These are phyloP conservation scores for Tuber aestivum DNA, from an alignment of 495 filamentous ascomycete genomes.

Conservation along the genomic window DNA sequence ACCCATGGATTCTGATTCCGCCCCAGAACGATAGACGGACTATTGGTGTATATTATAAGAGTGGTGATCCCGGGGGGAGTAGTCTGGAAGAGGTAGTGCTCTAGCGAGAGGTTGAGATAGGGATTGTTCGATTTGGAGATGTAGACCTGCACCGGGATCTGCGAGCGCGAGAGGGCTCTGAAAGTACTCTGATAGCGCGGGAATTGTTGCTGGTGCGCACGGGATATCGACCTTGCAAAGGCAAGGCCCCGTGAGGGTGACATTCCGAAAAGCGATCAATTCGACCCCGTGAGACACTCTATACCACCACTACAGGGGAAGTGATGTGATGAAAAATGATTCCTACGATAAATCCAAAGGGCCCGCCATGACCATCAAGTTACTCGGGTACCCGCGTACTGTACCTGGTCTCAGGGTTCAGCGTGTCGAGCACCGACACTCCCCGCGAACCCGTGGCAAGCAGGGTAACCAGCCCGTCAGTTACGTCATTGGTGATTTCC, in stretches of 20 bases:
- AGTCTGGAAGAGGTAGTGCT: slow-evolving; percentile 77
- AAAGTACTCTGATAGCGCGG: slow-evolving; percentile 17
- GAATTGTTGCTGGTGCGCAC: neutral
- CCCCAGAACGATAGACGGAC: slow-evolving; percentile 79
- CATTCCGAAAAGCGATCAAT: slow-evolving; percentile 32
- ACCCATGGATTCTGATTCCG: slow-evolving; percentile 97
- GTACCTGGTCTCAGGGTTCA: neutral
- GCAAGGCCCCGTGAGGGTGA: slow-evolving; percentile 44
- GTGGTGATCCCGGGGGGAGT: slow-evolving; percentile 63
- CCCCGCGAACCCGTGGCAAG: neutral
- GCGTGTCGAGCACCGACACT: neutral
- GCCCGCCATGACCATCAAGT: neutral
- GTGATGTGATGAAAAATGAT: neutral
- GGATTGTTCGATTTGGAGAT: slow-evolving; percentile 67
- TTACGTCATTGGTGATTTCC: neutral
- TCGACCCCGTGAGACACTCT: neutral
- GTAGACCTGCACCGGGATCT: slow-evolving; percentile 57
- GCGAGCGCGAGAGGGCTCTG: slow-evolving; percentile 19
- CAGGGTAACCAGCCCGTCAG: neutral
- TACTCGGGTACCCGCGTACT: too few species aligned
- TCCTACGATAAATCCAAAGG: neutral
- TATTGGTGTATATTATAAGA: slow-evolving; percentile 82
- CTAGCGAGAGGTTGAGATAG: slow-evolving; percentile 91
- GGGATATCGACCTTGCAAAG: neutral
- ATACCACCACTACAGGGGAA: neutral